Evolutionary conservation across 441 rosid species (phyloP).

Genomic region (Francoa sonchifolia): DNA sequence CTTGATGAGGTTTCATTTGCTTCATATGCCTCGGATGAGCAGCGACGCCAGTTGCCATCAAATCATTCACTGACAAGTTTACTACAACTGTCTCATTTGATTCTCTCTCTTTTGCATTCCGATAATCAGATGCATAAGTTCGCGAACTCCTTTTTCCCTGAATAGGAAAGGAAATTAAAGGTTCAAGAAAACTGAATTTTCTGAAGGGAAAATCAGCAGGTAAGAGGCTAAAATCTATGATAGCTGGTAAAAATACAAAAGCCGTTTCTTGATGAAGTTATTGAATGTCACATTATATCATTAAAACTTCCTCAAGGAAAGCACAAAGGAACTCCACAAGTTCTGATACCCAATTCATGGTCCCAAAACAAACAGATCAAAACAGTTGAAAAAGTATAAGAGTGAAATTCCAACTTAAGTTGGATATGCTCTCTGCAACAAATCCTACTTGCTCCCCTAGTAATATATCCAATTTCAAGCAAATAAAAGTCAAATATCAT

Average conservation of each 20-base stretch:
- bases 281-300: too few relatives aligned
- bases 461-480: not conserved
- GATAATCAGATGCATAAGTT: constrained; percentile 32
- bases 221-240: not conserved
- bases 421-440: too few relatives aligned
- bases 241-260: not conserved
- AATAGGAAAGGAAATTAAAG: constrained; percentile 6
- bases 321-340: too few relatives aligned
- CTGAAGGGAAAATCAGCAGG: not conserved
- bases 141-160: constrained; percentile 49
- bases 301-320: too few relatives aligned
- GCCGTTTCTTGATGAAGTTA: not conserved
- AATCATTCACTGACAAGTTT: constrained; percentile 26
- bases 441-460: too few relatives aligned
- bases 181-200: not conserved
- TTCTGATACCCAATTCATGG: too few relatives aligned
- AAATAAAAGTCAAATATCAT: not conserved
- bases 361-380: too few relatives aligned
- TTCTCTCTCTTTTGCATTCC: constrained; percentile 25
- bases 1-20: constrained; percentile 75
- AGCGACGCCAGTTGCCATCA: constrained; percentile 36
- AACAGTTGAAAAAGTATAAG: too few relatives aligned
- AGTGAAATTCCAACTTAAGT: too few relatives aligned
- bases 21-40: constrained; percentile 78
- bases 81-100: constrained; percentile 25